Evolutionary conservation across 441 rosid genomes (phyloP).

Genomic region (Populus hybrid): DNA sequence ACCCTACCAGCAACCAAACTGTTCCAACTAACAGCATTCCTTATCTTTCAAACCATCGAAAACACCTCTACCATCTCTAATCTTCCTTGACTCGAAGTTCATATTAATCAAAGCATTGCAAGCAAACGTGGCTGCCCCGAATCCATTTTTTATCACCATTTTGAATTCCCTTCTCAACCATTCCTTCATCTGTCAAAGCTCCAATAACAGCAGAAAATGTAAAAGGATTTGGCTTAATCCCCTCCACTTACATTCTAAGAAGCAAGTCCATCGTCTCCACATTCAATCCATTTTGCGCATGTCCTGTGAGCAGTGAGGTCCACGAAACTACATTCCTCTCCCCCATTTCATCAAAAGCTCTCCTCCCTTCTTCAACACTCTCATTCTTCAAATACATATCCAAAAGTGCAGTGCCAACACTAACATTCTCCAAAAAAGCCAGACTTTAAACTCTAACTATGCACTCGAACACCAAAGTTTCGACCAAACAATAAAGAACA

Average conservation of each 20-base stretch:
- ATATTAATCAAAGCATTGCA: slow-evolving; percentile 66
- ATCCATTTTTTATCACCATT: slow-evolving; percentile 50
- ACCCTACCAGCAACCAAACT: slow-evolving; percentile 77
- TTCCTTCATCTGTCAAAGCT: slow-evolving; percentile 41
- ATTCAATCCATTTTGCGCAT: slow-evolving; percentile 59
- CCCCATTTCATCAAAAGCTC: slow-evolving; percentile 48
- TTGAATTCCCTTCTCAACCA: slow-evolving; percentile 51
- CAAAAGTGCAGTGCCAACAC: slow-evolving; percentile 73
- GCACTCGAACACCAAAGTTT: slow-evolving; percentile 59
- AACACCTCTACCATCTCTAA: slow-evolving; percentile 61
- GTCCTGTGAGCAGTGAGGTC: slow-evolving; percentile 80
- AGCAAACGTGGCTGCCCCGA: slow-evolving; percentile 47
- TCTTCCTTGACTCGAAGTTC: slow-evolving; percentile 61
- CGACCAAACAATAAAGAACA: slow-evolving; percentile 49
- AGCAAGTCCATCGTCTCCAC: slow-evolving; percentile 43
- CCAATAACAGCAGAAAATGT: slow-evolving; percentile 67
- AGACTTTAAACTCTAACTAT: slow-evolving; percentile 50
- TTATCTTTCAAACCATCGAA: slow-evolving; percentile 62
- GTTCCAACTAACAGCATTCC: slow-evolving; percentile 69
- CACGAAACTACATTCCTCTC: slow-evolving; percentile 71
- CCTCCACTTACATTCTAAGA: slow-evolving; percentile 55
- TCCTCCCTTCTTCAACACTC: slow-evolving; percentile 49
- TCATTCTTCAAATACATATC: slow-evolving; percentile 69
- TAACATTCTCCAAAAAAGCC: slow-evolving; percentile 55
- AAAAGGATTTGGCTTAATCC: slow-evolving; percentile 60